Base-by-base conservation (phyloP, 78 protist species). In the Emiliania huxleyi region DNA sequence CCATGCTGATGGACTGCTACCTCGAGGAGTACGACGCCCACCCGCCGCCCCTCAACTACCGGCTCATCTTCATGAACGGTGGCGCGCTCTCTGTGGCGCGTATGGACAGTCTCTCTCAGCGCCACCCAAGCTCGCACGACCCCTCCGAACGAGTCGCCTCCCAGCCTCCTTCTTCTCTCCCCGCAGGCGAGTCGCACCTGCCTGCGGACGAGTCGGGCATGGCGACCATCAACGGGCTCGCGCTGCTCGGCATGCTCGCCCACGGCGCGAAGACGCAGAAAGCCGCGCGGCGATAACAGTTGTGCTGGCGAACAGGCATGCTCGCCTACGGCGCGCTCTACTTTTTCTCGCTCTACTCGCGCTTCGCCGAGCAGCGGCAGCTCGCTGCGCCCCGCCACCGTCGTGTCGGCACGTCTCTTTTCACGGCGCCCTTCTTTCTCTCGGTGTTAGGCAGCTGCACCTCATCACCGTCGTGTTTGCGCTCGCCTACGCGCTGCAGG, bases 21-120 rank as follows among this genome's bases (percentile, higher is more conserved):
- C 56, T 83, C 35, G 89, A 83, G 89, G 89, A 83, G 89, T 83
- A 83, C 56, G 89, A 83, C 89, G 89, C 89, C 1, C 89, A 83
- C 89, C 89, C 89, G 89, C 89, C 89, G 62, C 40, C 89, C 18
- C 43, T 83, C 44, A 22, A 46, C 40, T 83, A 83, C 56, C 62
- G 45, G 25, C 23, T 83, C 69, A 83, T 56, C 29, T 26, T 83
- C 44, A 15, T 46, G 56, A 83, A 83, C 89, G 89, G 89, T n/a
- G n/a, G n/a, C n/a, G n/a, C n/a, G n/a, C n/a, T n/a, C n/a, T n/a
- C n/a, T n/a, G n/a, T n/a, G n/a, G n/a, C n/a, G n/a, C n/a, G n/a
- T n/a, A n/a, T n/a, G n/a, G n/a, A n/a, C n/a, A n/a, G n/a, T n/a
- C n/a, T n/a, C n/a, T n/a, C n/a, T n/a, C n/a, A n/a, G n/a, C n/a